Percentiles rank a stretch among this genome's conserved stretches.
Evolutionary conservation across 768 basidiomycete species (phyloP).

Genomic region (Gymnopilus dilepis): DNA sequence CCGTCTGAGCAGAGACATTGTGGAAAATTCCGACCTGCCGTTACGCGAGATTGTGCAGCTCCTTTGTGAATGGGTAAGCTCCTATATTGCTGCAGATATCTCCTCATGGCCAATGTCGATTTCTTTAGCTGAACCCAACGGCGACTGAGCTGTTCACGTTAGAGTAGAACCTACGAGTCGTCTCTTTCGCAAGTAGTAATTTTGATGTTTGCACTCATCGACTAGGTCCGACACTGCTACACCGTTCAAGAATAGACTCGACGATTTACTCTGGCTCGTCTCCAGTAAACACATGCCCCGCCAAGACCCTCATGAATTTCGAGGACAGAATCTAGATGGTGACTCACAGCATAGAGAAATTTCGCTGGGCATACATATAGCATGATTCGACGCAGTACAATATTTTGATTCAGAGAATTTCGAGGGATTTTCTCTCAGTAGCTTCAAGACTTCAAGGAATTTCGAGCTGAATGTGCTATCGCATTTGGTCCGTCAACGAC

Average conservation of each 20-base stretch:
- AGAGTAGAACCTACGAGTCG: not conserved
- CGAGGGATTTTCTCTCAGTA: not conserved
- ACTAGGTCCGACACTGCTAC: too few relatives aligned
- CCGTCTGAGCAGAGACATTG: constrained; percentile 26
- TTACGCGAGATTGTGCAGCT: constrained; percentile 32
- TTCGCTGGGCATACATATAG: not conserved
- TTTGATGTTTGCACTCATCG: too few relatives aligned
- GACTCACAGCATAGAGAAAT: not conserved
- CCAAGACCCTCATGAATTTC: not conserved
- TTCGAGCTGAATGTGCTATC: not conserved
- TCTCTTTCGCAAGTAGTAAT: too few relatives aligned
- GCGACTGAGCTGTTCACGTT: constrained; percentile 22
- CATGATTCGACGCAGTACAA: not conserved
- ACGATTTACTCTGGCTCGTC: not conserved
- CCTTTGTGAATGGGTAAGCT: constrained; percentile 32
- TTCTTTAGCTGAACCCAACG: constrained; percentile 23
- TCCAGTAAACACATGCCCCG: not conserved
- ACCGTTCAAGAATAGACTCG: not conserved
- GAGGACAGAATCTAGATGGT: not conserved
- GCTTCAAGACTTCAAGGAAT: not conserved
- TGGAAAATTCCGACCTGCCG: constrained; percentile 23
- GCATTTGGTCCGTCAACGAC: too few relatives aligned
- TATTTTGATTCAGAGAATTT: not conserved
- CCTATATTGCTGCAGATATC: constrained; percentile 10
- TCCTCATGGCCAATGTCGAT: constrained; percentile 13